Percentiles rank a stretch among this genome's conserved stretches.
Conservation (phyloP, 306 rosid species). For the Cucurbita argyrosperma region DNA sequence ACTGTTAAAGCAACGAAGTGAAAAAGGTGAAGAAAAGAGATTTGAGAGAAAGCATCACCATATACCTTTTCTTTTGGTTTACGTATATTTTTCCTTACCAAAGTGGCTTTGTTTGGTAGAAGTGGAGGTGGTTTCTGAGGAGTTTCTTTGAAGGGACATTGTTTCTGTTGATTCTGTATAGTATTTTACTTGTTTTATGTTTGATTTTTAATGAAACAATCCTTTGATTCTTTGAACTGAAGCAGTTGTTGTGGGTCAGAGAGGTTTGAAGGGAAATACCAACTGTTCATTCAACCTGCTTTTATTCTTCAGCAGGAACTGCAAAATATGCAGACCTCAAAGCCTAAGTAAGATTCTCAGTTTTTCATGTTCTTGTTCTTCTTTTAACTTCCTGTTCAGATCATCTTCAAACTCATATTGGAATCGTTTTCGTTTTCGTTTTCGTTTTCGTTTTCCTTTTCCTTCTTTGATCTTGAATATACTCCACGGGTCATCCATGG, state of each 20-base stretch:
- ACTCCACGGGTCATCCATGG: not conserved
- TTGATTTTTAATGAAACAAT: constrained; percentile 26
- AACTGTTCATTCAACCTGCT: not conserved
- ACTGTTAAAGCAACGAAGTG: not conserved
- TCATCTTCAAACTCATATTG: not conserved
- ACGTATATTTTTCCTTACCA: not conserved
- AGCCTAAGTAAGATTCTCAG: constrained; percentile 44
- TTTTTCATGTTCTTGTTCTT: not conserved
- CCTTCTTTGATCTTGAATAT: not conserved
- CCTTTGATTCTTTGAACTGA: constrained; percentile 20
- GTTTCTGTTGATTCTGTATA: constrained; percentile 9
- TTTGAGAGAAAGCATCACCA: not conserved
- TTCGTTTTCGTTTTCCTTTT: not conserved
- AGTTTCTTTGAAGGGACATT: constrained; percentile 82
- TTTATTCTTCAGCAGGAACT: not conserved
- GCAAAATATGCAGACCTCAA: constrained; percentile 57
- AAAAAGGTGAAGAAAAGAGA: constrained; percentile 1
- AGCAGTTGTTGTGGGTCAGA: constrained; percentile 58
- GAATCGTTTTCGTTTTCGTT: not conserved
- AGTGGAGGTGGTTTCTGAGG: constrained; percentile 81
- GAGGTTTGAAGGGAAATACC: constrained; percentile 17
- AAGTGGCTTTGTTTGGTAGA: constrained; percentile 57
- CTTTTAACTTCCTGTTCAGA: not conserved
- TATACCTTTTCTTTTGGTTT: not conserved
- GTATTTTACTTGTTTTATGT: constrained; percentile 4